phyloP scores from a whole-genome alignment of 2,329 filamentous ascomycete species.

The Bimuria novae-zelandiae region DNA sequence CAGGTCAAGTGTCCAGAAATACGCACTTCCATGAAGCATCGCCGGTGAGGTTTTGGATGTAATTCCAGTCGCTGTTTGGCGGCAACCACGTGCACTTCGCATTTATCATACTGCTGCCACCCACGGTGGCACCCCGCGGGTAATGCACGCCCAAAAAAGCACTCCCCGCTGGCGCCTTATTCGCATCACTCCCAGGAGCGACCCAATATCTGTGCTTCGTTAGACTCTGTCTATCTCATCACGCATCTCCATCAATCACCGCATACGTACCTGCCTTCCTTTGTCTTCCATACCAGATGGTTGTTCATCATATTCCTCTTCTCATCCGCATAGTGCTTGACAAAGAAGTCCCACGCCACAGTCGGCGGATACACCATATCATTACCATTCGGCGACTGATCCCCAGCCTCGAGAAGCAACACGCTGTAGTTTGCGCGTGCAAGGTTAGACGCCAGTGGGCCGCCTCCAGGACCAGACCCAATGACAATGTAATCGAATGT shows the following conservation, averaged over 20 bases:
- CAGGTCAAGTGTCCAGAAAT: too few species aligned
- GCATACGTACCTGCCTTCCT: constrained; percentile 48
- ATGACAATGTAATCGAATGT: constrained; percentile 65
- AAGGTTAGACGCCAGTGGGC: constrained; percentile 53
- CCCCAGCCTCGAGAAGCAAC: constrained; percentile 64
- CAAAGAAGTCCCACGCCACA: constrained; percentile 58
- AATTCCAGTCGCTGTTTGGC: constrained; percentile 61
- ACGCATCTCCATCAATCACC: neutral
- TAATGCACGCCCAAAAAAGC: constrained; percentile 59
- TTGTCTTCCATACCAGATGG: constrained; percentile 61
- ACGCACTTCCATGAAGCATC: constrained; percentile 62
- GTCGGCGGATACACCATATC: constrained; percentile 31
- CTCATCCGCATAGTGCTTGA: constrained; percentile 62
- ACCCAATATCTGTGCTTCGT: constrained; percentile 57
- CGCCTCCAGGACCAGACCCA: constrained; percentile 49
- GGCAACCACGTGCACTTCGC: constrained; percentile 56
- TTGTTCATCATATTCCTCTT: constrained; percentile 57
- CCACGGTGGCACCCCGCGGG: constrained; percentile 59
- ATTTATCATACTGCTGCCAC: constrained; percentile 64
- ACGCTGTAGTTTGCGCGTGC: constrained; percentile 61
- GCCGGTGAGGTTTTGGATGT: constrained; percentile 62
- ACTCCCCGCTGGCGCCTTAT: constrained; percentile 56
- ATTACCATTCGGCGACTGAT: constrained; percentile 55
- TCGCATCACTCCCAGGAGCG: constrained; percentile 50
- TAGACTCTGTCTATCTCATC: constrained; percentile 37